Conservation (phyloP, 75 land plant genomes). For the Pinus taeda region DNA sequence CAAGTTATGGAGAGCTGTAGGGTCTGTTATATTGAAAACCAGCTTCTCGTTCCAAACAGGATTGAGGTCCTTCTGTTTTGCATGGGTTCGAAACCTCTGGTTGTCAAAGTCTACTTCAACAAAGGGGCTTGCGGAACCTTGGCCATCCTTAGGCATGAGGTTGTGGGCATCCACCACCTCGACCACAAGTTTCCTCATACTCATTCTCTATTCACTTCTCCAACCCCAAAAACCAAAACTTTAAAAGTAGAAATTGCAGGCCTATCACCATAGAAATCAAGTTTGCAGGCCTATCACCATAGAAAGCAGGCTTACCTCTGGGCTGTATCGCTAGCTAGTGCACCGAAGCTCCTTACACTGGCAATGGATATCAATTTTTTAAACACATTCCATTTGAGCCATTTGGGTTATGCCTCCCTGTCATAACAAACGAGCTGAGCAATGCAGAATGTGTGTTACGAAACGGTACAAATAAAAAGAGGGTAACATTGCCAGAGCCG, state of each 20-base stretch:
- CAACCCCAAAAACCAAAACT: neutral
- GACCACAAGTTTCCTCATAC: conserved; percentile 39
- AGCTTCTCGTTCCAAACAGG: conserved; percentile 76
- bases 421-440: neutral
- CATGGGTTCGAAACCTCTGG: conserved; percentile 44
- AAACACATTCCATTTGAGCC: too few species aligned
- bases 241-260: neutral
- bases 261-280: neutral
- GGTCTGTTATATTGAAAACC: conserved; percentile 31
- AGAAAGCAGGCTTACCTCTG: neutral
- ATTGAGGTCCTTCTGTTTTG: conserved; percentile 49
- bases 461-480: neutral
- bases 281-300: conserved; percentile 4
- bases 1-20: conserved; percentile 16
- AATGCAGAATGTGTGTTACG: neutral
- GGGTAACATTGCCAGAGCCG: neutral
- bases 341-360: neutral
- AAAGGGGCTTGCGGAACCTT: conserved; percentile 53
- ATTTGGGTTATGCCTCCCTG: neutral
- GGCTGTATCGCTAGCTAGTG: neutral
- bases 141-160: conserved; percentile 72
- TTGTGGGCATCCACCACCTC: conserved; percentile 55
- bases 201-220: neutral
- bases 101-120: conserved; percentile 61
- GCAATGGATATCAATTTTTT: neutral